Evolutionary conservation across 306 rosid genomes (phyloP), one percentile per base, ranked within the genome.

Genomic region (Urtica urens): DNA sequence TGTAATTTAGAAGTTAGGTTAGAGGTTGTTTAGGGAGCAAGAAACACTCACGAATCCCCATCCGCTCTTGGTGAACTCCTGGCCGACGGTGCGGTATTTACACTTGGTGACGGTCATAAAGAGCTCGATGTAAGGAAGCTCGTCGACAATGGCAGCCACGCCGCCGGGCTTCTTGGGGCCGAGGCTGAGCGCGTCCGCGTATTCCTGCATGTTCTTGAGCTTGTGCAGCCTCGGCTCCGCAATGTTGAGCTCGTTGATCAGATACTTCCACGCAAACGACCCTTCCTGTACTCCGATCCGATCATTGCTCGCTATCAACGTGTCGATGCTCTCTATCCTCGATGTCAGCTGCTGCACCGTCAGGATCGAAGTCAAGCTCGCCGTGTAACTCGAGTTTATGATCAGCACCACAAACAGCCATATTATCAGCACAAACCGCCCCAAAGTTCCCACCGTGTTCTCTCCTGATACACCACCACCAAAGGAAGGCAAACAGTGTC

Each of bases 321-420:
- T 71, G 58, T 82, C 92, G 13, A 87, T 71, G 59, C 96, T 94
- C 71, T 62, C 87, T 21, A 87, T 78, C 17, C 79, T 72, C 11
- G 94, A 68, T 2, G 94, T 52, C 18, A 87, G 71, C 70, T 82
- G 80, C 57, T 73, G 80, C 60, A 80, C 82, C 0, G 92, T 82
- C 58, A 82, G 93, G 77, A 82, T 87, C 7, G 94, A 87, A 12
- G 96, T 87, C 80, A 87, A 80, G 72, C 92, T 82, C 68, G 96
- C 94, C 5, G 92, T 80, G 72, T 87, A 87, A 72, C 96, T 87
- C 23, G 96, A 87, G 65, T 75, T 87, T 71, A 87, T 87, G 19
- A 87, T 80, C 39, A 87, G 69, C 73, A 87, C 96, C 52, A 87
- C 87, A 62, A 82, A 87, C 22, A 82, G 77, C 96, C 96, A 87